Evolutionary conservation across 1,139 yeast species (phyloP).

Genomic region (Yamadazyma sp.): DNA sequence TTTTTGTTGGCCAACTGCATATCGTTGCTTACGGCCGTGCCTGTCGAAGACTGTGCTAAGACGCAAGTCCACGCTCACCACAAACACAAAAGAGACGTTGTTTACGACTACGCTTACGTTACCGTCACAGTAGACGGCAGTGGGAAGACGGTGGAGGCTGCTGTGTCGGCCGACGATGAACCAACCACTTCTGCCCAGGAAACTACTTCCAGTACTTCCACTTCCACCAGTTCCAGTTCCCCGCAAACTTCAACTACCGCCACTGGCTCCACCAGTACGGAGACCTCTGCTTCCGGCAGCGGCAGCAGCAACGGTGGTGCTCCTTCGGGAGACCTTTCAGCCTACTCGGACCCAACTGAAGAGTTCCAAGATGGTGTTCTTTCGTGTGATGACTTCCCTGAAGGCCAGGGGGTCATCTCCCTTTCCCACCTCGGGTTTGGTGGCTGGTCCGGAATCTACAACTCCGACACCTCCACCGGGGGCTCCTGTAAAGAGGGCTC

Average conservation of each 20-base stretch:
- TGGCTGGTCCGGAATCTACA: conserved; percentile 75
- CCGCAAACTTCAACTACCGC: conserved; percentile 13
- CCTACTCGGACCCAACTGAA: conserved; percentile 51
- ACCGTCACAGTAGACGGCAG: conserved; percentile 67
- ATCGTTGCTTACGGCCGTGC: conserved; percentile 31
- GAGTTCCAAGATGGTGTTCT: conserved; percentile 64
- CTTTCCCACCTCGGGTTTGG: conserved; percentile 59
- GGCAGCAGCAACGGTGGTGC: conserved; percentile 22
- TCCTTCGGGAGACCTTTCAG: conserved; percentile 52
- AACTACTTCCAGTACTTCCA: conserved; percentile 14
- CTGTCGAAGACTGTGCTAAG: conserved; percentile 24
- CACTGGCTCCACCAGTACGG: conserved; percentile 1
- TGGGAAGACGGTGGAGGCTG: conserved; percentile 48
- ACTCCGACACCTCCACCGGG: conserved; percentile 63
- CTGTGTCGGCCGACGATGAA: conserved; percentile 19
- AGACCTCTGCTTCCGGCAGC: conserved; percentile 9
- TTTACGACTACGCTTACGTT: conserved; percentile 80
- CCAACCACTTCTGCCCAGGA: conserved; percentile 13
- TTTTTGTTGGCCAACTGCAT: conserved; percentile 16
- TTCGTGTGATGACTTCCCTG: conserved; percentile 60
- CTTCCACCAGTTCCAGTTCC: conserved; percentile 12
- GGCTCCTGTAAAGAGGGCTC: conserved; percentile 69
- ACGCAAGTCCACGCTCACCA: conserved; percentile 30
- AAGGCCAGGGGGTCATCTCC: conserved; percentile 73
- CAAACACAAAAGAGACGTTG: conserved; percentile 73